Evolutionary conservation across 1,284 basidiomycete species (phyloP), one percentile per base, ranked within the genome.

Genomic region (Ustilago sp.): DNA sequence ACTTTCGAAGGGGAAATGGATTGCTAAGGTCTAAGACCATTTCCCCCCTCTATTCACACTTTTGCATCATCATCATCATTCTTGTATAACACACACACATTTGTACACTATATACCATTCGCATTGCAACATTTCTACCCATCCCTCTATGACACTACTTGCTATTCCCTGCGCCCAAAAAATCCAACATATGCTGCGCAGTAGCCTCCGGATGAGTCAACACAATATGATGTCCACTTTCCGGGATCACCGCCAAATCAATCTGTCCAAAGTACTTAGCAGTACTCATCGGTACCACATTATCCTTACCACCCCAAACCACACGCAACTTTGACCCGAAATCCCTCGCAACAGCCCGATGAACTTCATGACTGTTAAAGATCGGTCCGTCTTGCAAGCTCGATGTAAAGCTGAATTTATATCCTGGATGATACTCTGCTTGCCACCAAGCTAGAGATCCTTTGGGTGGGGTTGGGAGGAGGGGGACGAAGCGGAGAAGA

Each of bases 231-330:
- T 78, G 76, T 0, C 72, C 72, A 2, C 51, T 72, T 12, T 55
- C 62, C 1, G 66, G 67, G 19, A 78, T 75, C 19, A 78, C 68
- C 23, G 68, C 62, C 5, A 78, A 53, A 35, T 78, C 73, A 19
- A 78, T 60, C 52, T 71, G 58, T 17, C 76, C 76, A 73, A 78
- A 78, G 67, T 75, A 78, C 59, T 78, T 75, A 11, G 59, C 61
- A 11, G 72, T 75, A 48, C 43, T 59, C 57, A 78, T 75, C 11
- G 67, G 72, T 4, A 78, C 76, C 28, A 75, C 72, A 31, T 74
- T 65, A 36, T 78, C 76, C 57, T 70, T 65, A 60, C 75, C 76
- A n/a, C 76, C 76, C 76, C 76, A 78, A 28, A 78, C 69, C 12
- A 64, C 65, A 1, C 73, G 32, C 32, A 78, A n/a, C 13, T 47